Evolutionary conservation across 208 protist species (phyloP).

Genomic region (Trypanosoma caninum): DNA sequence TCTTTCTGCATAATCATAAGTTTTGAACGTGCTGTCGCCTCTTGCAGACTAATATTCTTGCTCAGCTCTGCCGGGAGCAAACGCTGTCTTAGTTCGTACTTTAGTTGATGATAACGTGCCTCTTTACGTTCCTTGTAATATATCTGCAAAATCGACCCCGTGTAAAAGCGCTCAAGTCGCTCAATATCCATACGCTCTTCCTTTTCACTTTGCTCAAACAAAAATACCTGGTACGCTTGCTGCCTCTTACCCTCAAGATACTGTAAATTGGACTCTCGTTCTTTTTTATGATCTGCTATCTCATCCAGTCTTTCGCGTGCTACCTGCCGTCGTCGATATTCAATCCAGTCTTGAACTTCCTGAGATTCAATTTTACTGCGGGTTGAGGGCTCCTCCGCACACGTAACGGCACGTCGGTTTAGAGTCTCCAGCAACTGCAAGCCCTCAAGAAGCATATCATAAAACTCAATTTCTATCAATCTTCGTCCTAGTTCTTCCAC

Average conservation of each 20-base stretch:
- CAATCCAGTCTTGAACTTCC: slow-evolving; percentile 34
- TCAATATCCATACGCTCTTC: slow-evolving; percentile 43
- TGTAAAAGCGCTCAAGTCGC: slow-evolving; percentile 31
- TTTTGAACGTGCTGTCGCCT: slow-evolving; percentile 22
- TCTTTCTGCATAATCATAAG: slow-evolving; percentile 37
- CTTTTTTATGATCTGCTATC: neutral
- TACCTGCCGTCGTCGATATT: slow-evolving; percentile 19
- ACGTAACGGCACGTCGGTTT: slow-evolving; percentile 24
- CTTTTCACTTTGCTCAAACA: slow-evolving; percentile 32
- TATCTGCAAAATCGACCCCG: slow-evolving; percentile 19
- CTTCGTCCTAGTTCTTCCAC: slow-evolving; percentile 24
- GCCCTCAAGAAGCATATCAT: slow-evolving; percentile 31
- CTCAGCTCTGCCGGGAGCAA: slow-evolving; percentile 17
- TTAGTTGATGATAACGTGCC: slow-evolving; percentile 29
- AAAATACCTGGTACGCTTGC: slow-evolving; percentile 27
- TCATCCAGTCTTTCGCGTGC: slow-evolving; percentile 23
- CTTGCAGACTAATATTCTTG: slow-evolving; percentile 18
- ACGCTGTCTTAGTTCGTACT: slow-evolving; percentile 27
- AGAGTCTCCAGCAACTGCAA: slow-evolving; percentile 26
- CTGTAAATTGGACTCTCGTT: slow-evolving; percentile 5
- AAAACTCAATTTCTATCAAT: slow-evolving; percentile 31
- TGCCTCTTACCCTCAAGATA: slow-evolving; percentile 18
- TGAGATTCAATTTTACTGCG: slow-evolving; percentile 21
- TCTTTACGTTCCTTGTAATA: slow-evolving; percentile 24
- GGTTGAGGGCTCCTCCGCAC: slow-evolving; percentile 23